Percentiles rank a stretch among this genome's conserved stretches.
Evolutionary conservation across 352 stramenopile species (phyloP).

Genomic region (Phytophthora europaea): DNA sequence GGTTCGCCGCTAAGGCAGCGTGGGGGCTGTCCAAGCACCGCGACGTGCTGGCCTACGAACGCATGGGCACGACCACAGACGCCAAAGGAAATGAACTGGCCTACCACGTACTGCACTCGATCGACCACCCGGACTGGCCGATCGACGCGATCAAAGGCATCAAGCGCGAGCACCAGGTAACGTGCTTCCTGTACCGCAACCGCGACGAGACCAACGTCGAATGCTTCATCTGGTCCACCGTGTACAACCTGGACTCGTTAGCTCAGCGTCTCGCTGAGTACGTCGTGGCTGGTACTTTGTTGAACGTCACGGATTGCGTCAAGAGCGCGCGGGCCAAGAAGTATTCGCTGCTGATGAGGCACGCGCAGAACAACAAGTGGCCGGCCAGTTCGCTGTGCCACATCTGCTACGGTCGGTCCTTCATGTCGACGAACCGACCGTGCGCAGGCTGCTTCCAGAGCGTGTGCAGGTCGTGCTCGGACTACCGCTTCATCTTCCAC

Average conservation of each 20-base stretch:
- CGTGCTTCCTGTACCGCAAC: slow-evolving; percentile 55
- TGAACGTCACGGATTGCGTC: slow-evolving; percentile 48
- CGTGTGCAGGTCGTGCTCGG: slow-evolving; percentile 58
- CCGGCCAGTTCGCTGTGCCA: slow-evolving; percentile 46
- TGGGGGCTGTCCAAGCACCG: slow-evolving; percentile 53
- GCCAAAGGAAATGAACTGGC: slow-evolving; percentile 54
- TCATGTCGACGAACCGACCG: slow-evolving; percentile 49
- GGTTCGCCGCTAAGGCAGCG: slow-evolving; percentile 49
- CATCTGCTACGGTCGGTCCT: slow-evolving; percentile 53
- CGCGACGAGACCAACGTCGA: slow-evolving; percentile 44
- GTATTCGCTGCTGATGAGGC: slow-evolving; percentile 49
- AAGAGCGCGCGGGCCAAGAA: slow-evolving; percentile 57
- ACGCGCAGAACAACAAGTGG: slow-evolving; percentile 44
- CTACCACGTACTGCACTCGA: slow-evolving; percentile 69
- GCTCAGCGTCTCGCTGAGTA: slow-evolving; percentile 54
- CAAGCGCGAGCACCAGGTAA: slow-evolving; percentile 59
- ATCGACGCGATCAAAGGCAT: slow-evolving; percentile 54
- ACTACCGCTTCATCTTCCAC: slow-evolving; percentile 59
- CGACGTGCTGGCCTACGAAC: slow-evolving; percentile 57
- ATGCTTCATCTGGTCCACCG: slow-evolving; percentile 52
- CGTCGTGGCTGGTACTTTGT: slow-evolving; percentile 44
- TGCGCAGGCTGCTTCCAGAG: slow-evolving; percentile 59
- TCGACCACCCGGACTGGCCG: slow-evolving; percentile 62
- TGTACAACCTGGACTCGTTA: slow-evolving; percentile 54
- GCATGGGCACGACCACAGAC: slow-evolving; percentile 64